Conservation (phyloP, 179 eudicot species). For the Spergularia azorica region DNA sequence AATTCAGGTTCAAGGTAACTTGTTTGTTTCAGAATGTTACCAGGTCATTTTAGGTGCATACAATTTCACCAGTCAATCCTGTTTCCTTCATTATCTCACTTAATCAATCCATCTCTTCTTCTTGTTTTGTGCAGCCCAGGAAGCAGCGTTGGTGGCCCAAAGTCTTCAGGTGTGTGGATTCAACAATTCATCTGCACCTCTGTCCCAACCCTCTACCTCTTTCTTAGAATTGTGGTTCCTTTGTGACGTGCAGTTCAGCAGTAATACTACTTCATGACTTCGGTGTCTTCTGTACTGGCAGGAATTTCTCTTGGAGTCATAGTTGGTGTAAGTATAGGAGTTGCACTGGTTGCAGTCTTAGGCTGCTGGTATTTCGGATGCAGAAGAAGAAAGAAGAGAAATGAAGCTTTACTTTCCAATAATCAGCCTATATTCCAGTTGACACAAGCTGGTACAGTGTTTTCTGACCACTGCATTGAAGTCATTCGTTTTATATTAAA, state of each 20-base stretch:
- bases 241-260: neutral
- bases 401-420: constrained; percentile 22
- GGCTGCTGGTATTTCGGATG: constrained; percentile 29
- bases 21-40: constrained; percentile 10
- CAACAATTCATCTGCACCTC: neutral
- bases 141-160: neutral
- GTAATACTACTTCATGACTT: neutral
- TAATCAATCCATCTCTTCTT: neutral
- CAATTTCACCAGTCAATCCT: neutral
- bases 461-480: neutral
- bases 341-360: constrained; percentile 20
- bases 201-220: constrained; percentile 1
- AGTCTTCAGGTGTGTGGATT: constrained; percentile 27
- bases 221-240: neutral
- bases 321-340: constrained; percentile 28
- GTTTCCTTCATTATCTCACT: neutral
- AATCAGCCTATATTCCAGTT: constrained; percentile 4
- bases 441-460: constrained; percentile 26
- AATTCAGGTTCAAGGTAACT: constrained; percentile 28
- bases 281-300: constrained; percentile 17
- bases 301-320: constrained; percentile 24
- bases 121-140: constrained; percentile 26
- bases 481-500: neutral
- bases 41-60: neutral
- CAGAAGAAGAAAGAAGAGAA: constrained; percentile 28